These are phyloP conservation scores for Dothideomycetes sp. DNA, from an alignment of 2,329 filamentous ascomycete species.

Conservation along the genomic window DNA sequence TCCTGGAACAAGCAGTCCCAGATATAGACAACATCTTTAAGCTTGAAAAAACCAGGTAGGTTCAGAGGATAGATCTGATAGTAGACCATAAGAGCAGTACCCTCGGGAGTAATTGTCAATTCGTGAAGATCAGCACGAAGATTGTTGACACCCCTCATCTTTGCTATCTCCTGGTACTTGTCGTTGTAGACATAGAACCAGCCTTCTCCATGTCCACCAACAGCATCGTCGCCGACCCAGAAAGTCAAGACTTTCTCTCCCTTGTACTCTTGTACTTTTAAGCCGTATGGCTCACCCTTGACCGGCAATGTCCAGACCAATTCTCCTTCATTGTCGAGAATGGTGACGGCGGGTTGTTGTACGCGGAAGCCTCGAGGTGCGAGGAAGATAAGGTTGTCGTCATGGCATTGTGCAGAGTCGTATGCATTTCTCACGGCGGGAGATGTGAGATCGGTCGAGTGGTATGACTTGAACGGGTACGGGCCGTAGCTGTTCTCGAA, in stretches of 20 bases:
- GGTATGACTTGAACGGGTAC: slow-evolving; percentile 10
- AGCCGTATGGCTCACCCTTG: slow-evolving; percentile 34
- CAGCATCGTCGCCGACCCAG: slow-evolving; percentile 40
- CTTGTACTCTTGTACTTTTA: slow-evolving; percentile 37
- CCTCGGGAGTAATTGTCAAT: slow-evolving; percentile 32
- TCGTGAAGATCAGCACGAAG: slow-evolving; percentile 35
- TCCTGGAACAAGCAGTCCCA: slow-evolving; percentile 36
- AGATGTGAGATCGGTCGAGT: slow-evolving; percentile 9
- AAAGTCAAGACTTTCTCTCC: slow-evolving; percentile 40
- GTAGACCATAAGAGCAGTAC: slow-evolving; percentile 16
- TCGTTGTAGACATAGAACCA: slow-evolving; percentile 35
- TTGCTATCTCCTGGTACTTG: slow-evolving; percentile 29
- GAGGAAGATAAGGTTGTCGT: slow-evolving; percentile 12
- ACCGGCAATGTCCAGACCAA: slow-evolving; percentile 8
- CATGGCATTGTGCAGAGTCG: slow-evolving; percentile 11
- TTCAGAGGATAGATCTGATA: slow-evolving; percentile 6
- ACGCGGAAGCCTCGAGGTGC: slow-evolving; percentile 8
- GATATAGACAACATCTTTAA: slow-evolving; percentile 18
- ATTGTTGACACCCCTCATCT: slow-evolving; percentile 30
- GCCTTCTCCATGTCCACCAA: slow-evolving; percentile 40
- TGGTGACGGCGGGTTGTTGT: background rate
- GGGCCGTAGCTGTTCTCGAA: slow-evolving; percentile 6
- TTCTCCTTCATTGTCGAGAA: slow-evolving; percentile 12
- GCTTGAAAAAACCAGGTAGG: slow-evolving; percentile 6
- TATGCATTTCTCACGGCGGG: slow-evolving; percentile 10